A percentile compares a stretch with the other conserved stretches of the same genome.
Conservation (phyloP, 192 early-diverging fungal genomes). For the Hyaloraphidium curvatum region DNA sequence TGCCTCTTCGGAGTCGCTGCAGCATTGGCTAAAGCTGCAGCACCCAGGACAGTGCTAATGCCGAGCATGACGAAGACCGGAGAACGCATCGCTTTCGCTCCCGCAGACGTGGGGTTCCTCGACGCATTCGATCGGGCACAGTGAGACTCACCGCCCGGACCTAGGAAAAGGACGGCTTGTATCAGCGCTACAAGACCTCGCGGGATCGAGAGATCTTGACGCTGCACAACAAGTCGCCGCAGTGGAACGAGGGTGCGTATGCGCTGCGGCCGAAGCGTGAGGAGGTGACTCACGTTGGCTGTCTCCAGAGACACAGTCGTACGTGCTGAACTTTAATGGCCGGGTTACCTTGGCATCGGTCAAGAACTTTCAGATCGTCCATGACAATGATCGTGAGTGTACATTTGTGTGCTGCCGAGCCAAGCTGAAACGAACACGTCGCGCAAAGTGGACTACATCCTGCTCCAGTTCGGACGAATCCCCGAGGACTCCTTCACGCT, state of each 20-base stretch:
- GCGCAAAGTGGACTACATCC: constrained; percentile 70
- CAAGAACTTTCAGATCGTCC: constrained; percentile 94
- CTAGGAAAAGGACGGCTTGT: constrained; percentile 42
- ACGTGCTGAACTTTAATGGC: constrained; percentile 84
- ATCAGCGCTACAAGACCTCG: constrained; percentile 30
- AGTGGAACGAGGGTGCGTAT: constrained; percentile 70
- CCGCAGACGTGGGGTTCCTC: constrained; percentile 20
- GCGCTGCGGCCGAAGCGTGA: too few relatives aligned
- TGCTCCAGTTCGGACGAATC: constrained; percentile 82
- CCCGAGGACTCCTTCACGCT: constrained; percentile 59
- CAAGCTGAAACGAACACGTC: too few relatives aligned
- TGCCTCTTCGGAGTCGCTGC: too few relatives aligned
- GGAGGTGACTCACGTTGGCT: too few relatives aligned
- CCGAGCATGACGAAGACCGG: constrained; percentile 43
- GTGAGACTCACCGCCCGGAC: too few relatives aligned
- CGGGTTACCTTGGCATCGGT: constrained; percentile 75
- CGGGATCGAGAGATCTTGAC: constrained; percentile 43
- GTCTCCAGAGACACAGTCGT: constrained; percentile 56
- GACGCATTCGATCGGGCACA: too few relatives aligned
- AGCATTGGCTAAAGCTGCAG: too few relatives aligned
- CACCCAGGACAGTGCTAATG: too few relatives aligned
- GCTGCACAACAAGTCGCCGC: constrained; percentile 77
- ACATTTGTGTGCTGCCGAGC: neutral
- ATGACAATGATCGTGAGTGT: constrained; percentile 64
- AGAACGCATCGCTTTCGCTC: constrained; percentile 27